phyloP scores from a whole-genome alignment of 139 green algal species.

The Limnomonas spitsbergensis region DNA sequence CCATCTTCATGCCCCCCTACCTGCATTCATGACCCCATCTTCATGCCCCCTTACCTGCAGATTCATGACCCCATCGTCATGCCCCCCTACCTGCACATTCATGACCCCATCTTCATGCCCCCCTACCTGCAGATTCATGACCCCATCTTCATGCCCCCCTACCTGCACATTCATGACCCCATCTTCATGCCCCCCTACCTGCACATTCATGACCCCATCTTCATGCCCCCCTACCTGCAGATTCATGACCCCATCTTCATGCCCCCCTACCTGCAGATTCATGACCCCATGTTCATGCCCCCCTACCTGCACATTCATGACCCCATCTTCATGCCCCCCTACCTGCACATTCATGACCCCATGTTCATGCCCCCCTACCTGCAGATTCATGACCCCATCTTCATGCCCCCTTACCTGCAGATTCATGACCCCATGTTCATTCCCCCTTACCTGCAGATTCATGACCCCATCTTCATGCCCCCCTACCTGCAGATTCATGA shows the following conservation, averaged over 20 bases:
- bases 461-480: not conserved
- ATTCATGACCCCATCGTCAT: slow-evolving; percentile 20
- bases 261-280: not conserved
- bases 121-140: slow-evolving; percentile 10
- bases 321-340: not conserved
- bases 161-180: not conserved
- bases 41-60: slow-evolving; percentile 1
- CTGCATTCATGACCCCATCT: not conserved
- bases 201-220: slow-evolving; percentile 15
- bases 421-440: slow-evolving; percentile 20
- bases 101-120: not conserved
- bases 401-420: slow-evolving; percentile 1
- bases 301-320: not conserved
- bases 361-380: too few species aligned
- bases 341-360: slow-evolving; percentile 18
- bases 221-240: too few species aligned
- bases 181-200: slow-evolving; percentile 4
- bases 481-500: slow-evolving; percentile 10
- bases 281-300: too few species aligned
- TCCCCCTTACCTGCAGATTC: too few species aligned
- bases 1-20: not conserved
- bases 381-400: not conserved
- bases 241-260: not conserved
- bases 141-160: too few species aligned
- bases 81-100: too few species aligned